Base-by-base conservation (phyloP, 192 early-diverging fungal species). In the Geranomyces variabilis region DNA sequence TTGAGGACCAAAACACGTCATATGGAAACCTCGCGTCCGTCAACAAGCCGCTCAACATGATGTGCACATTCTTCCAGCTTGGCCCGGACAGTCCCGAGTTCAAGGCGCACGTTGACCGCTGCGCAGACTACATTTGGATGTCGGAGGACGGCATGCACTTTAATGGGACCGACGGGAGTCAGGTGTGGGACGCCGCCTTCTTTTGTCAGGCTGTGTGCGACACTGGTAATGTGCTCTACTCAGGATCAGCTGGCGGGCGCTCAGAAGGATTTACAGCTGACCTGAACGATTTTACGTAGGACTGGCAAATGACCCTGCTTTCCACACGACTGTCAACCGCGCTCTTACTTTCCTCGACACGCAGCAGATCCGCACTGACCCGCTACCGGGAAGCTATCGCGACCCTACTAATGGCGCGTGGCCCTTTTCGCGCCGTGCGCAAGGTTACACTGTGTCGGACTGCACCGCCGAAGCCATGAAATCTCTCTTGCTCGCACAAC, bases 171-270 rank as follows among this genome's bases (percentile, higher is more conserved):
- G 97, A 99, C 67, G 97, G 97, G 13, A 92, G 90, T 63, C 97
- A 99, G 77, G 79, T 98, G 41, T 99, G 97, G 97, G 97, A 99
- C 77, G 90, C 93, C 1, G 87, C 93, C 0, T 93, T 97, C 79
- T 79, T 87, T 36, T 89, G 89, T 34, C 96, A 97, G 73, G 97
- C 96, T 0, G 76, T 86, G 1, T 81, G 92, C 5, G 97, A 97
- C 56, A 41, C 36, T 41, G 36, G 36, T 41, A 41, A n/a, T n/a
- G n/a, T n/a, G n/a, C n/a, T n/a, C n/a, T n/a, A n/a, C n/a, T n/a
- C n/a, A n/a, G n/a, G n/a, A n/a, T n/a, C n/a, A n/a, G 78, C 90
- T 7, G 77, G 71, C 21, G n/a, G n/a, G n/a, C n/a, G n/a, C n/a
- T n/a, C n/a, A n/a, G n/a, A n/a, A n/a, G n/a, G n/a, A n/a, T n/a